Base-by-base conservation (phyloP, 176 grass and related monocot genomes). In the Guadua angustifolia region DNA sequence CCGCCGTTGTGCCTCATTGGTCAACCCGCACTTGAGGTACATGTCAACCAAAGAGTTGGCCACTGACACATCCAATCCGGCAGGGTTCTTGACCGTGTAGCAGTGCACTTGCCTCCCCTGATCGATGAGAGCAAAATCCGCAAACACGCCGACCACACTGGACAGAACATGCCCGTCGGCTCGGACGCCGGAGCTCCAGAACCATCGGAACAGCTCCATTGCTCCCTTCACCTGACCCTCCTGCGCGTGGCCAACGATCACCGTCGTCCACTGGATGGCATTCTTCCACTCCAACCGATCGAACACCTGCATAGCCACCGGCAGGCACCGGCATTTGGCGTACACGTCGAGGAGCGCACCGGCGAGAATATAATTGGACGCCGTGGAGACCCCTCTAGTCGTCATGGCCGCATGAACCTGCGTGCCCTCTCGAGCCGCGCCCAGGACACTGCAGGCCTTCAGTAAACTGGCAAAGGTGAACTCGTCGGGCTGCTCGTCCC, bases 401-500 rank as follows among this genome's bases (percentile, higher is more conserved):
- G 14, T 4, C 49, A 91, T 81, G 56, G 77, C 78, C 24, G 89
- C 89, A 1, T 88, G 82, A 60, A 69, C 49, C 67, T 91, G 86
- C 16, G 8, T 25, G 10, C 86, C 86, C 79, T 85, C 82, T 0
- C 21, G 75, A 53, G 67, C 55, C 25, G 65, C 78, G 7, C 22
- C 65, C 13, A 88, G 77, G 26, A 78, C 69, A 9, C 86, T 45
- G 86, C 86, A 91, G 1, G 86, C 77, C 38, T 88, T 91, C 32
- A 91, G 78, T 46, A 85, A 56, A n/a, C 85, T 91, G n/a, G 85
- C 85, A 1, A 90, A 90, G 36, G 89, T 91, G 81, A 87, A 88
- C 81, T 84, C 85, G 12, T 87, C 76, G 0, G 89, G 85, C 81
- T 46, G 61, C 4, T 75, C 75, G 59, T 57, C 59, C 3, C 33